Conservation (phyloP, 2,329 filamentous ascomycete species). For the Trichoderma polysporum region DNA sequence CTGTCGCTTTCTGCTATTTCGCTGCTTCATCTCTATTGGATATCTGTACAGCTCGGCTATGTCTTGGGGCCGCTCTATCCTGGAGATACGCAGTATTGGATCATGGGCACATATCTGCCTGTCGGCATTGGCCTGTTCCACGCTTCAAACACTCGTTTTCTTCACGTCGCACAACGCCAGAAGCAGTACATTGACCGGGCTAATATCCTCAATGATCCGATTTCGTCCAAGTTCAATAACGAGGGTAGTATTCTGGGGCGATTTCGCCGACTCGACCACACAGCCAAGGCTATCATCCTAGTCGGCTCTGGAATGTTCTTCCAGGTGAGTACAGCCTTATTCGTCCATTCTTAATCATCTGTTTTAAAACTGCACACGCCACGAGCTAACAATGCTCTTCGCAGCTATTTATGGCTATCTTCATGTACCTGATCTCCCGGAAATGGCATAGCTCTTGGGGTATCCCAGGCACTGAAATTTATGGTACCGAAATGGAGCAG, state of each 20-base stretch:
- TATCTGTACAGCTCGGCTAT: slow-evolving; percentile 40
- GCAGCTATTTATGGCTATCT: slow-evolving; percentile 56
- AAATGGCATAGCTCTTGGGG: slow-evolving; percentile 62
- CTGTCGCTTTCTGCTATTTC: slow-evolving; percentile 42
- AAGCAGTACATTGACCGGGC: slow-evolving; percentile 28
- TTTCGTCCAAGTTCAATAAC: slow-evolving; percentile 23
- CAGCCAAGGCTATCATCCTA: slow-evolving; percentile 45
- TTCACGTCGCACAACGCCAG: slow-evolving; percentile 56
- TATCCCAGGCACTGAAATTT: slow-evolving; percentile 59
- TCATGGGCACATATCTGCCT: slow-evolving; percentile 64
- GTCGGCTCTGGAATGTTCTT: slow-evolving; percentile 55
- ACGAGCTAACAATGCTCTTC: slow-evolving; percentile 2
- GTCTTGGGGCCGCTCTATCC: slow-evolving; percentile 41
- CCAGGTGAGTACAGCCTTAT: slow-evolving; percentile 46
- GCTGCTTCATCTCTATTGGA: slow-evolving; percentile 44
- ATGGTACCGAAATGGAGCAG: slow-evolving; percentile 51
- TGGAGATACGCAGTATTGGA: slow-evolving; percentile 58
- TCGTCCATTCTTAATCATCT: background rate
- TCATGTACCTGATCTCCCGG: slow-evolving; percentile 61
- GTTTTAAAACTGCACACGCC: background rate
- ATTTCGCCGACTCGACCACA: slow-evolving; percentile 41
- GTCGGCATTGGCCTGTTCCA: slow-evolving; percentile 66
- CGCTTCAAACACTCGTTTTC: slow-evolving; percentile 59
- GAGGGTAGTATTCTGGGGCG: slow-evolving; percentile 28
- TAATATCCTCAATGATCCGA: background rate